phyloP scores from a whole-genome alignment of 441 rosid species.

The Erodium trifolium region DNA sequence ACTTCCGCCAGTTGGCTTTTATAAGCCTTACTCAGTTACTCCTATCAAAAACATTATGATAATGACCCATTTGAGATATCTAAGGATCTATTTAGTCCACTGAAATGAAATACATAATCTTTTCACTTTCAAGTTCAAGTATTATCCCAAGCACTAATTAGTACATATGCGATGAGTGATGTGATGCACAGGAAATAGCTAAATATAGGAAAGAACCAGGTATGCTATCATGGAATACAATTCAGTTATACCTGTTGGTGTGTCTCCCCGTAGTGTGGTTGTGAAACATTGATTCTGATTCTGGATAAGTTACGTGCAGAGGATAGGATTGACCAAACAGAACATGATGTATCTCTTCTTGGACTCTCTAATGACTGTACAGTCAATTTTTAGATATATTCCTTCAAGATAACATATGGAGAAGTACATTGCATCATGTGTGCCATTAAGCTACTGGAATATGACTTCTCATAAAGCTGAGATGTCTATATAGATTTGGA shows the following conservation, averaged over 20 bases:
- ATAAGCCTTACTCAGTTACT: not conserved
- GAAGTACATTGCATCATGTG: not conserved
- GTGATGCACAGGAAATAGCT: not conserved
- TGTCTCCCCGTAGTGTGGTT: not conserved
- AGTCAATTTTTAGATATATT: slow-evolving; percentile 1
- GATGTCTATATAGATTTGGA: not conserved
- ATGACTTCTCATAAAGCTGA: too few species aligned
- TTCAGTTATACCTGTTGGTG: not conserved
- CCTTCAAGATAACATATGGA: not conserved
- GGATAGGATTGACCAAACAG: too few species aligned
- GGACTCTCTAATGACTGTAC: too few species aligned
- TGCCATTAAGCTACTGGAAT: not conserved
- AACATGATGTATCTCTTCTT: too few species aligned
- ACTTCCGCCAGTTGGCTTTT: not conserved
- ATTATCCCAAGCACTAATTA: not conserved
- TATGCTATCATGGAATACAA: not conserved
- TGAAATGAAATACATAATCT: not conserved
- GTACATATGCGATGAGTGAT: not conserved
- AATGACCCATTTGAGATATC: not conserved
- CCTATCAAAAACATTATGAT: not conserved
- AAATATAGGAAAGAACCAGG: not conserved
- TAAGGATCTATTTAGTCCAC: not conserved
- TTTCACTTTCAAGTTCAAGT: not conserved
- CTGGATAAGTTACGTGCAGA: too few species aligned
- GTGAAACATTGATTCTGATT: not conserved